Conservation (phyloP, 2,329 filamentous ascomycete genomes). For the Ascochyta fabae region DNA sequence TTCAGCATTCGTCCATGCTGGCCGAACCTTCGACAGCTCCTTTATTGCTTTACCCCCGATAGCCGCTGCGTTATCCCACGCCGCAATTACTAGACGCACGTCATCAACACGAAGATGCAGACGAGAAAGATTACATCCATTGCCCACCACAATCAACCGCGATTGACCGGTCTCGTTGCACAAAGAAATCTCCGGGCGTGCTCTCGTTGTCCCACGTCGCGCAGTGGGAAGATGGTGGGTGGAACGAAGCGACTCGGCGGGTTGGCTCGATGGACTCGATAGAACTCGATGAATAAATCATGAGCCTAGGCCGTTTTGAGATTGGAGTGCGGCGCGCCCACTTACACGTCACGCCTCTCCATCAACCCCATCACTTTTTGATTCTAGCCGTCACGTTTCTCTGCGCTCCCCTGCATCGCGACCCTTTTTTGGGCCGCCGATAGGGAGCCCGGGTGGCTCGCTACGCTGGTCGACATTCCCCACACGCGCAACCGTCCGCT, state of each 20-base stretch:
- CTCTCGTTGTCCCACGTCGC: conserved; percentile 35
- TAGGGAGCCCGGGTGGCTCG: conserved; percentile 23
- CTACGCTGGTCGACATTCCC: conserved; percentile 29
- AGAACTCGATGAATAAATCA: conserved; percentile 11
- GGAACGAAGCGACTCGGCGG: conserved; percentile 28
- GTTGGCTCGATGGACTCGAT: conserved; percentile 27
- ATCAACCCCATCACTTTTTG: conserved; percentile 29
- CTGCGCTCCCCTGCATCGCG: conserved; percentile 38
- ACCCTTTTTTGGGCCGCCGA: conserved; percentile 31
- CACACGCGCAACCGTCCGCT: conserved; percentile 30
- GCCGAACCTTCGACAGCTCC: conserved; percentile 4
- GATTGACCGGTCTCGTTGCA: conserved; percentile 23
- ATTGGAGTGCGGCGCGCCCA: conserved; percentile 22
- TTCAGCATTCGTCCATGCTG: conserved; percentile 31
- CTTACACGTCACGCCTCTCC: conserved; percentile 40
- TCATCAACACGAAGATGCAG: conserved; percentile 25
- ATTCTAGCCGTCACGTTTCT: conserved; percentile 27
- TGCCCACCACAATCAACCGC: conserved; percentile 8
- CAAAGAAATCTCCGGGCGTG: conserved; percentile 17
- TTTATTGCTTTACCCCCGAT: conserved; percentile 34
- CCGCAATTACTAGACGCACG: conserved; percentile 34
- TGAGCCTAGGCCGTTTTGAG: conserved; percentile 4
- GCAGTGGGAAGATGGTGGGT: conserved; percentile 16
- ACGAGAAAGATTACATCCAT: conserved; percentile 7
- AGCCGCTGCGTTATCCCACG: conserved; percentile 37